Conservation (phyloP, 2,329 filamentous ascomycete genomes). For the Colletotrichum zoysiae region DNA sequence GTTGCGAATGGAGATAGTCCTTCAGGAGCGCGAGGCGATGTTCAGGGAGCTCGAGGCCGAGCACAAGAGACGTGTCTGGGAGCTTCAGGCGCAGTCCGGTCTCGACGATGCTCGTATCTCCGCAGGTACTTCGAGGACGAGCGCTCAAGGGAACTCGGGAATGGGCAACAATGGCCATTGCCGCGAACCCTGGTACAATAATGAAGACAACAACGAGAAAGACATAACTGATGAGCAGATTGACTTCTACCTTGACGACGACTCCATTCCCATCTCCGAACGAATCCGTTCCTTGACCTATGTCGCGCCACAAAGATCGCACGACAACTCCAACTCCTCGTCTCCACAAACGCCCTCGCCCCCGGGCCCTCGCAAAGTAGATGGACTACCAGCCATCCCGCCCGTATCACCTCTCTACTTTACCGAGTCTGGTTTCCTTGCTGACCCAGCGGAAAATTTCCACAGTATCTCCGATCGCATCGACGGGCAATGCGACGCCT, state of each 20-base stretch:
- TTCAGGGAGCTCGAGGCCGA: not conserved
- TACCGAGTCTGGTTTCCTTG: not conserved
- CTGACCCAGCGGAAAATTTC: not conserved
- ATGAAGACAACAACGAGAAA: not conserved
- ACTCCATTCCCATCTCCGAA: not conserved
- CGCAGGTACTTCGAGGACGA: not conserved
- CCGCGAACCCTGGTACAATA: not conserved
- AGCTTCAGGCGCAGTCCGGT: not conserved
- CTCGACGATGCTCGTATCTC: not conserved
- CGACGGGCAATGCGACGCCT: not conserved
- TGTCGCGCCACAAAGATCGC: not conserved
- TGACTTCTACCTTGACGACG: conserved; percentile 9
- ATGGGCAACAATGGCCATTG: not conserved
- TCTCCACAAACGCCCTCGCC: not conserved
- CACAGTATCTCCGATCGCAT: not conserved
- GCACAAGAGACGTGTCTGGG: not conserved
- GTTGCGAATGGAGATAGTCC: not conserved
- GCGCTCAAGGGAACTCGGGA: not conserved
- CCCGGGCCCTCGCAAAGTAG: too few species aligned
- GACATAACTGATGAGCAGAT: conserved; percentile 9
- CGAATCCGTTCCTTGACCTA: conserved; percentile 10
- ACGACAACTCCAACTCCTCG: not conserved
- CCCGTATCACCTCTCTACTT: not conserved
- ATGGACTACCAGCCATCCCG: not conserved
- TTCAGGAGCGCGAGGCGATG: not conserved